These are phyloP conservation scores for Starmera caribaea DNA, from an alignment of 805 yeast genomes.

Conservation along the genomic window DNA sequence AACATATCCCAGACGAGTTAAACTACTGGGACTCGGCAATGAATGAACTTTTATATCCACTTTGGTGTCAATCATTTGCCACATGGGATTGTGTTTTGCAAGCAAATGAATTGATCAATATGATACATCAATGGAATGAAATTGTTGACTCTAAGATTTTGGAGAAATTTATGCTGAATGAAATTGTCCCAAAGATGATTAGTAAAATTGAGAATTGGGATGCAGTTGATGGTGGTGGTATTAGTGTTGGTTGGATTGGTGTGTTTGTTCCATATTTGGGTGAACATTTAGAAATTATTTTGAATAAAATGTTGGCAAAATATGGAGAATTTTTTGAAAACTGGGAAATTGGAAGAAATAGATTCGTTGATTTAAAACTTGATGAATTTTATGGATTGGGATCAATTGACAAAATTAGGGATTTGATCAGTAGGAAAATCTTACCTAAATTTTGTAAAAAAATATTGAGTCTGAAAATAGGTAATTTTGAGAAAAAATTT, in stretches of 20 bases:
- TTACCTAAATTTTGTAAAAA: no score
- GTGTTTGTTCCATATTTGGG: slow-evolving; percentile 28
- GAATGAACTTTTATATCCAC: slow-evolving; percentile 17
- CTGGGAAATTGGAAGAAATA: slow-evolving; percentile 7
- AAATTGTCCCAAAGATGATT: slow-evolving; percentile 29
- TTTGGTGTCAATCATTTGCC: slow-evolving; percentile 18
- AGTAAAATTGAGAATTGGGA: slow-evolving; percentile 28
- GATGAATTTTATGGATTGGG: no score
- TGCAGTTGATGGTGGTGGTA: not conserved
- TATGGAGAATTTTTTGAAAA: slow-evolving; percentile 11
- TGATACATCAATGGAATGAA: slow-evolving; percentile 32
- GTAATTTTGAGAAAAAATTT: no score
- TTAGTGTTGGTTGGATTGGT: slow-evolving; percentile 21
- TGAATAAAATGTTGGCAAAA: slow-evolving; percentile 14
- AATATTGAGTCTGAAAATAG: no score
- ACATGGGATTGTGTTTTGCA: slow-evolving; percentile 7
- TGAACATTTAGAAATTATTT: slow-evolving; percentile 3
- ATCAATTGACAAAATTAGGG: no score
- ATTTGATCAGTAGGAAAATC: slow-evolving; percentile 8
- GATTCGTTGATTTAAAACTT: no score
- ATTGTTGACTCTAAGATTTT: slow-evolving; percentile 23
- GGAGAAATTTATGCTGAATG: slow-evolving; percentile 19
- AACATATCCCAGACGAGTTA: no score
- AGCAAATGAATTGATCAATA: slow-evolving; percentile 28
- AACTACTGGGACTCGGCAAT: no score